phyloP scores from a whole-genome alignment of 108 stramenopile genomes.

The Ochromonas danica region DNA sequence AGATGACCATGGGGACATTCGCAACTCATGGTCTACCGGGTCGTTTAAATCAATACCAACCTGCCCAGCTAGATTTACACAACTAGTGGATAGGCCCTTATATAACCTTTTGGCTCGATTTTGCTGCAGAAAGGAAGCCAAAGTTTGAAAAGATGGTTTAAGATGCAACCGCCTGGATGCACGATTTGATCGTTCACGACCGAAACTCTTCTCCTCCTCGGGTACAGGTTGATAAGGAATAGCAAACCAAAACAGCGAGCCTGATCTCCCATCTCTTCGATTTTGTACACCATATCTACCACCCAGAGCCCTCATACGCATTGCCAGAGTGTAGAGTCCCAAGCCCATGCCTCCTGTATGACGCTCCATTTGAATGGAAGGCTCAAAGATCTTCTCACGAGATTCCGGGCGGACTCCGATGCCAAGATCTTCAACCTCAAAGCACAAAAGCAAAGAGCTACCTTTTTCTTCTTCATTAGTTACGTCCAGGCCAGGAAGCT shows the following conservation, averaged over 20 bases:
- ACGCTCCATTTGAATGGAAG: background rate
- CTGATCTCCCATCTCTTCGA: background rate
- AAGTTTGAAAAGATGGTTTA: too few species aligned
- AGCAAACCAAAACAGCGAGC: background rate
- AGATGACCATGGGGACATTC: too few species aligned
- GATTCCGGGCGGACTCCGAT: background rate
- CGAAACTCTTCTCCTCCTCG: too few species aligned
- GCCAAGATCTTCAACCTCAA: background rate
- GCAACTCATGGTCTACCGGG: too few species aligned
- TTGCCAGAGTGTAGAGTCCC: background rate
- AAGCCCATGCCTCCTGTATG: background rate
- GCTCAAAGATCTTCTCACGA: background rate
- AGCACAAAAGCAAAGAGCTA: background rate
- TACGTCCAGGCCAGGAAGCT: background rate
- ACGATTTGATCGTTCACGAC: too few species aligned
- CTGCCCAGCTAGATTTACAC: too few species aligned
- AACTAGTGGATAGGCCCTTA: too few species aligned
- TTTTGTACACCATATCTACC: background rate
- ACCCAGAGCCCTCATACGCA: background rate
- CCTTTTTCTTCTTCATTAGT: background rate
- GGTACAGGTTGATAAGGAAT: background rate
- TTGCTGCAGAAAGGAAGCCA: too few species aligned
- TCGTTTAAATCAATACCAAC: too few species aligned
- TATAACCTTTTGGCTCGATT: too few species aligned
- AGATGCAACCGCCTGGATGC: too few species aligned